phyloP scores from a whole-genome alignment of 495 filamentous ascomycete species.

The Glonium stellatum region DNA sequence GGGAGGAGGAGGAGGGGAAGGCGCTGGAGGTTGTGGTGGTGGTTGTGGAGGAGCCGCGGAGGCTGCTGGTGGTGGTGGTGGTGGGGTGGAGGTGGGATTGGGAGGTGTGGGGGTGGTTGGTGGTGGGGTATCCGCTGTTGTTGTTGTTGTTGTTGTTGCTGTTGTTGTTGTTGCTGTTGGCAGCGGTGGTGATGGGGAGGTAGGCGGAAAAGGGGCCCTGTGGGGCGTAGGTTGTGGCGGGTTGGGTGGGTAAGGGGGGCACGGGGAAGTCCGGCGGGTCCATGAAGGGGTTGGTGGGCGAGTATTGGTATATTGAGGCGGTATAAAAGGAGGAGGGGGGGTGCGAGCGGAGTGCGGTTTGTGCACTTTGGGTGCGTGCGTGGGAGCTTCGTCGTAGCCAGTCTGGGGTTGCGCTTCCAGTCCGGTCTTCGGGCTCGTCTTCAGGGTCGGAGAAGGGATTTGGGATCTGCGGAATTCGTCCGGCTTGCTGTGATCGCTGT shows the following conservation, averaged over 20 bases:
- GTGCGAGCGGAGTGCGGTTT: constrained; percentile 24
- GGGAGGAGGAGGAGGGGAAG: too few species aligned
- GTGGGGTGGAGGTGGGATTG: too few species aligned
- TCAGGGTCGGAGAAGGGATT: constrained; percentile 17
- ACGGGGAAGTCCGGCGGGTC: constrained; percentile 15
- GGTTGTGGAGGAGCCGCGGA: too few species aligned
- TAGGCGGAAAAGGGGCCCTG: constrained; percentile 5
- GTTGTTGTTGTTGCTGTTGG: too few species aligned
- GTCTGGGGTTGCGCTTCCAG: constrained; percentile 25
- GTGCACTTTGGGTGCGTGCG: constrained; percentile 16
- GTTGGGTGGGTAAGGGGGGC: constrained; percentile 17
- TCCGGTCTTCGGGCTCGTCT: constrained; percentile 17
- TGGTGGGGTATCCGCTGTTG: too few species aligned
- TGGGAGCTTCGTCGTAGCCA: constrained; percentile 18
- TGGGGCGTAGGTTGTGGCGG: background rate
- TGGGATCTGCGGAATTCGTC: constrained; percentile 10
- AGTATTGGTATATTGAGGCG: constrained; percentile 11
- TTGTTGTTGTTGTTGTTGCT: too few species aligned
- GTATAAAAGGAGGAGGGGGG: constrained; percentile 22
- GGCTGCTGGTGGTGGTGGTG: too few species aligned
- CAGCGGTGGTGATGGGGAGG: too few species aligned
- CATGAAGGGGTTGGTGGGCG: constrained; percentile 17
- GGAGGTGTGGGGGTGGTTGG: too few species aligned
- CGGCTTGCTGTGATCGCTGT: background rate
- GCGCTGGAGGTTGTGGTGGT: too few species aligned